Evolutionary conservation across 2,329 filamentous ascomycete species (phyloP).

Genomic region (Canariomyces notabilis): DNA sequence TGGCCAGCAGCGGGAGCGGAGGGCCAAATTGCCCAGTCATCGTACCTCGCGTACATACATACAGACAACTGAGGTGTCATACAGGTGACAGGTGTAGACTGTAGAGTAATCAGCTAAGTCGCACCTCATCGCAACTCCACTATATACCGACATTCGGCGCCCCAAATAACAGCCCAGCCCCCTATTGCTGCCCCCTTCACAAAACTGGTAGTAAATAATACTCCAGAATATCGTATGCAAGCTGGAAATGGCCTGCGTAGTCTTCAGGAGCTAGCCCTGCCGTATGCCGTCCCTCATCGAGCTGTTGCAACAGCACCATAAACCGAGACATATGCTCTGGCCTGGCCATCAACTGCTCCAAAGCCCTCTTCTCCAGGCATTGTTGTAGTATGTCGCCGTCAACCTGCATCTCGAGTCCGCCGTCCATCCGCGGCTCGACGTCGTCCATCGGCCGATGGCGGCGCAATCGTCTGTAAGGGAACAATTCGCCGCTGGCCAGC

Average conservation of each 20-base stretch:
- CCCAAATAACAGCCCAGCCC: no score
- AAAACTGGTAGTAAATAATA: constrained; percentile 49
- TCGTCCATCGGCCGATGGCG: constrained; percentile 16
- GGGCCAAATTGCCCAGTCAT: no score
- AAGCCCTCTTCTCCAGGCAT: constrained; percentile 42
- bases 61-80: no score
- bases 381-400: constrained; percentile 61
- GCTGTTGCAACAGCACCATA: constrained; percentile 42
- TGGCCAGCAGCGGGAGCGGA: no score
- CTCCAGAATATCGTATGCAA: constrained; percentile 51
- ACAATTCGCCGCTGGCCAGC: constrained; percentile 41
- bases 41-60: no score
- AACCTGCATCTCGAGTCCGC: constrained; percentile 54
- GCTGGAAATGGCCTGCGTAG: constrained; percentile 37
- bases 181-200: constrained; percentile 26
- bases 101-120: no score
- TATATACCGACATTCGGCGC: no score
- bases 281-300: constrained; percentile 44
- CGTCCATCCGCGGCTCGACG: constrained; percentile 37
- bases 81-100: no score
- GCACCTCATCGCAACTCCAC: no score
- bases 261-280: constrained; percentile 27
- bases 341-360: constrained; percentile 40
- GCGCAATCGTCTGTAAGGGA: constrained; percentile 35
- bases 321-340: constrained; percentile 38